Conservation (phyloP, 192 early-diverging fungal species). For the Backusella luteola region DNA sequence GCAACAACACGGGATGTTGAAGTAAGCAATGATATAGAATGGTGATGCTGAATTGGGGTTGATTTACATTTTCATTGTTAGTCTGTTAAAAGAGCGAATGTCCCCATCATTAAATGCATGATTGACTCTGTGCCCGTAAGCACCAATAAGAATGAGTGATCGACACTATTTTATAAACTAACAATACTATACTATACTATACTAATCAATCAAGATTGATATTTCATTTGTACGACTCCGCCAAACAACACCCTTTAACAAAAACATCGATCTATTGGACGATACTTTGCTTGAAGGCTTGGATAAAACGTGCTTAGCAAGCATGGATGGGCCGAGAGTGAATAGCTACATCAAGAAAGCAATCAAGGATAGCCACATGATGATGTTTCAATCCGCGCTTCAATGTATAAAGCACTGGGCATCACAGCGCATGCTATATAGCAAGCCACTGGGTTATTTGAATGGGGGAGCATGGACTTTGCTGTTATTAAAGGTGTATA, state of each 20-base stretch:
- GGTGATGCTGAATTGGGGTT: not conserved
- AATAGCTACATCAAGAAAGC: constrained; percentile 12
- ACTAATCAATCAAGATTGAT: constrained; percentile 14
- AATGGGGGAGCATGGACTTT: constrained; percentile 36
- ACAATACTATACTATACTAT: not conserved
- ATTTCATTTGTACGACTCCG: constrained; percentile 33
- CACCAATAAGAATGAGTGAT: no score
- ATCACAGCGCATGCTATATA: constrained; percentile 20
- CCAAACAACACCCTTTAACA: not conserved
- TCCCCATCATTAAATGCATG: constrained; percentile 34
- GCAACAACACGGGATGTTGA: not conserved
- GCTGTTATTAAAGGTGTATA: constrained; percentile 19
- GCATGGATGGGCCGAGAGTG: constrained; percentile 37
- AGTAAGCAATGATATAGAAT: not conserved
- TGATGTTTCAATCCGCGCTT: constrained; percentile 4
- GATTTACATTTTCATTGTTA: not conserved
- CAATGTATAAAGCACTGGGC: constrained; percentile 36
- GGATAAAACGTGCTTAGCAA: constrained; percentile 16
- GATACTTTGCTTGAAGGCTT: constrained; percentile 17
- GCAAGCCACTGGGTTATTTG: constrained; percentile 32
- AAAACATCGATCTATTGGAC: constrained; percentile 26
- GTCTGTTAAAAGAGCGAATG: constrained; percentile 16
- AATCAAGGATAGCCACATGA: not conserved
- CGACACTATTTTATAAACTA: not conserved
- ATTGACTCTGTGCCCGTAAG: constrained; percentile 21